Conservation (phyloP, 192 early-diverging fungal species). For the Coemansia sp. region DNA sequence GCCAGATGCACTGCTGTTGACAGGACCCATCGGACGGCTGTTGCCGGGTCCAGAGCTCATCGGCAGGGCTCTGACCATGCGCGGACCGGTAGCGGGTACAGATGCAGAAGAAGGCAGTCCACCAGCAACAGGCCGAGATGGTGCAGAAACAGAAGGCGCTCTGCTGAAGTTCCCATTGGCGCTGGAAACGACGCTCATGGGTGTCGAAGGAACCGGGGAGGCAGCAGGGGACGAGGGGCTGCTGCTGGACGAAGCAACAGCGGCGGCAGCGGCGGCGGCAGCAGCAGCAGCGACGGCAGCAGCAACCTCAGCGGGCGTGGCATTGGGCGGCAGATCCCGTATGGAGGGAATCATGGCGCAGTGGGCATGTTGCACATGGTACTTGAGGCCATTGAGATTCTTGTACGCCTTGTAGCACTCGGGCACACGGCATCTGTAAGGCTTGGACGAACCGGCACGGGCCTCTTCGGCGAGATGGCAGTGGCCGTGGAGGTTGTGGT, state of each 20-base stretch:
- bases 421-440: constrained; percentile 74
- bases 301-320: constrained; percentile 60
- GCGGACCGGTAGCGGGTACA: background rate
- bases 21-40: background rate
- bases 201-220: constrained; percentile 20
- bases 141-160: background rate
- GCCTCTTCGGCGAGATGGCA: constrained; percentile 66
- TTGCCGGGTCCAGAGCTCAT: background rate
- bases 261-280: constrained; percentile 44
- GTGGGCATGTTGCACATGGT: constrained; percentile 92
- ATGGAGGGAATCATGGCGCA: constrained; percentile 57
- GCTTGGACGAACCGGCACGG: constrained; percentile 61
- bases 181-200: constrained; percentile 1
- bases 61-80: constrained; percentile 1
- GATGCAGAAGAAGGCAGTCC: background rate
- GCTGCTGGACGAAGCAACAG: constrained; percentile 13
- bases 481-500: constrained; percentile 97
- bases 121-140: background rate
- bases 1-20: background rate
- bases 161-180: background rate
- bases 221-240: constrained; percentile 9
- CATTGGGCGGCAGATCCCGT: constrained; percentile 51
- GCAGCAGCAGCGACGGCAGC: constrained; percentile 65
- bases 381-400: constrained; percentile 95
- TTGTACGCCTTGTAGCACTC: constrained; percentile 95